A percentile compares a stretch with the other conserved stretches of the same genome.
These are phyloP conservation scores for Rhododendron griersonianum DNA, from an alignment of 148 eudicot species.

Conservation along the genomic window DNA sequence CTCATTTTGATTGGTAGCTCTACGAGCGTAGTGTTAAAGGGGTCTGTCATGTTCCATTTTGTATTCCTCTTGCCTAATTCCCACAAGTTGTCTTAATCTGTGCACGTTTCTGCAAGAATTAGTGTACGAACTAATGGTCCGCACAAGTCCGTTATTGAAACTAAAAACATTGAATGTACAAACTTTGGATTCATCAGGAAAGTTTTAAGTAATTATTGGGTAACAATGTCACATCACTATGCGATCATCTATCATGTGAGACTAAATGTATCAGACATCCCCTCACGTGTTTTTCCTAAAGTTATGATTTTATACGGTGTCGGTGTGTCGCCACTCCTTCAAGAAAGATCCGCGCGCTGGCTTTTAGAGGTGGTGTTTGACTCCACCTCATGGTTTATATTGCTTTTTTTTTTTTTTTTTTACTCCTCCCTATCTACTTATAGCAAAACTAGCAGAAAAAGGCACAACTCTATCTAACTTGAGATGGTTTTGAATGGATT, in stretches of 20 bases:
- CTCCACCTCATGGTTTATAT: background rate
- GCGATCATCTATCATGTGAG: too few species aligned
- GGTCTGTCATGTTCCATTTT: background rate
- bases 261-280: background rate
- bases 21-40: background rate
- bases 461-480: too few species aligned
- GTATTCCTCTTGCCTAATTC: background rate
- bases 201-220: too few species aligned
- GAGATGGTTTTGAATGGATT: background rate
- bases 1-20: background rate
- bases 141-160: background rate
- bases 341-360: background rate
- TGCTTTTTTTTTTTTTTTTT: too few species aligned
- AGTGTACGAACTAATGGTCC: background rate
- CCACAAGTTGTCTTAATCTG: background rate
- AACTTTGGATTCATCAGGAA: background rate
- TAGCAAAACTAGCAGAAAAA: too few species aligned
- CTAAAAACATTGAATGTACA: background rate
- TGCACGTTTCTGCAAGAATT: background rate
- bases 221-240: too few species aligned
- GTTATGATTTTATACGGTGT: background rate
- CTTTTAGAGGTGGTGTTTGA: background rate
- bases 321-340: too few species aligned
- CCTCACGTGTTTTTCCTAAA: background rate
- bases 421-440: too few species aligned